phyloP scores from a whole-genome alignment of 202 grass and related monocot genomes.

The Tripidium arundinaceum region DNA sequence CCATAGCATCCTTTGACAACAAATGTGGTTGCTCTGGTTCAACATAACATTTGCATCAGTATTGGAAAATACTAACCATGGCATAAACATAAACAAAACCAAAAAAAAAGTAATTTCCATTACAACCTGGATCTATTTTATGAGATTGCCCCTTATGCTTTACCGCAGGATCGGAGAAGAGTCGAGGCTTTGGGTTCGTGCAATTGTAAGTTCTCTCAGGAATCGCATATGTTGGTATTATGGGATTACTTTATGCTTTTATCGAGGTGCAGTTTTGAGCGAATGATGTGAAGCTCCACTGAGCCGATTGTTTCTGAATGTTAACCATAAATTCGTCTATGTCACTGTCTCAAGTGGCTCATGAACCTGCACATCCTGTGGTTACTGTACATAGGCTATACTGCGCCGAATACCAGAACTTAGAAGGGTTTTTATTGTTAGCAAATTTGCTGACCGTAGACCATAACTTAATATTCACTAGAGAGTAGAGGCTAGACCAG shows the following conservation, averaged over 20 bases:
- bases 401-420: not conserved
- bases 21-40: conserved; percentile 34
- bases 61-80: not conserved
- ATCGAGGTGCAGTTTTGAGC: not conserved
- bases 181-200: conserved; percentile 77
- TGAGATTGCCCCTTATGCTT: conserved; percentile 25
- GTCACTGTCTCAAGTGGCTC: not conserved
- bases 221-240: not conserved
- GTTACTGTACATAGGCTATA: not conserved
- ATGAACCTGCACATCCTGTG: not conserved
- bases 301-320: not conserved
- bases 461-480: not conserved
- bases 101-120: not conserved
- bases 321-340: not conserved
- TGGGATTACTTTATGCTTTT: not conserved
- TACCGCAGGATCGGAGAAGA: conserved; percentile 68
- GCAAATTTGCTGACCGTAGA: not conserved
- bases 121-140: conserved; percentile 35
- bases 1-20: conserved; percentile 12
- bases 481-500: not conserved
- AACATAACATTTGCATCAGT: conserved; percentile 25
- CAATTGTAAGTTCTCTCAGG: conserved; percentile 71
- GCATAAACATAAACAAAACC: not conserved
- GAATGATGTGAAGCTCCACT: not conserved
- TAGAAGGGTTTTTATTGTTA: not conserved